Conservation (phyloP, 2,329 filamentous ascomycete genomes). For the Pseudogymnoascus pannorum region DNA sequence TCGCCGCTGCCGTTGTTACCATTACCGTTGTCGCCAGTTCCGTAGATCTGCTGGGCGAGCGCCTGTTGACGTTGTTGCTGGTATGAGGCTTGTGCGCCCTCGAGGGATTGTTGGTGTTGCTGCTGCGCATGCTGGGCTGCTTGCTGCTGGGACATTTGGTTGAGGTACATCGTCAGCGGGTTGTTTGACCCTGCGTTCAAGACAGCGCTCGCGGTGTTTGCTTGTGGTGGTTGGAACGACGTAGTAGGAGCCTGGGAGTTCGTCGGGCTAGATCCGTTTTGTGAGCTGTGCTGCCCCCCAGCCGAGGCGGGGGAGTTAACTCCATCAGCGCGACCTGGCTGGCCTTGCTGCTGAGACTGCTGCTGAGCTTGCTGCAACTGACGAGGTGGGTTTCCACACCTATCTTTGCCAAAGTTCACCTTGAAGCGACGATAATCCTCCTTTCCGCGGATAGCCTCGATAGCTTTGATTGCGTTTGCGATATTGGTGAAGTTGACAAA, state of each 20-base stretch:
- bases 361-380: conserved; percentile 71
- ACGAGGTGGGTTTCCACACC: conserved; percentile 91
- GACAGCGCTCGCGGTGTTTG: conserved; percentile 60
- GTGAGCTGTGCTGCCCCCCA: conserved; percentile 25
- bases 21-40: too few relatives aligned
- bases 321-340: conserved; percentile 54
- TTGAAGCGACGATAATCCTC: conserved; percentile 99
- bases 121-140: conserved; percentile 57
- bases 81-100: conserved; percentile 26
- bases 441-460: conserved; percentile 87
- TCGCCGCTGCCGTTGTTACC: conserved; percentile 23
- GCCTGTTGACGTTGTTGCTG: conserved; percentile 42
- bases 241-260: conserved; percentile 40
- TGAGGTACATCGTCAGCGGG: conserved; percentile 87
- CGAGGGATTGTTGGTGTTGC: conserved; percentile 37
- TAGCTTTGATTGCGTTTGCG: conserved; percentile 98
- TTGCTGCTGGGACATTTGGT: conserved; percentile 67
- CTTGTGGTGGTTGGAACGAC: conserved; percentile 43
- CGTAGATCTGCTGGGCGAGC: conserved; percentile 40
- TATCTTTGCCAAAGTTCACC: conserved; percentile 98
- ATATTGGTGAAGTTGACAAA: conserved; percentile 99
- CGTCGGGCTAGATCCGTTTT: conserved; percentile 28
- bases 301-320: conserved; percentile 43
- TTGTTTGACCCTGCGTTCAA: conserved; percentile 77
- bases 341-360: conserved; percentile 47